Evolutionary conservation across 495 filamentous ascomycete species (phyloP).

Genomic region (Extremus antarcticus): DNA sequence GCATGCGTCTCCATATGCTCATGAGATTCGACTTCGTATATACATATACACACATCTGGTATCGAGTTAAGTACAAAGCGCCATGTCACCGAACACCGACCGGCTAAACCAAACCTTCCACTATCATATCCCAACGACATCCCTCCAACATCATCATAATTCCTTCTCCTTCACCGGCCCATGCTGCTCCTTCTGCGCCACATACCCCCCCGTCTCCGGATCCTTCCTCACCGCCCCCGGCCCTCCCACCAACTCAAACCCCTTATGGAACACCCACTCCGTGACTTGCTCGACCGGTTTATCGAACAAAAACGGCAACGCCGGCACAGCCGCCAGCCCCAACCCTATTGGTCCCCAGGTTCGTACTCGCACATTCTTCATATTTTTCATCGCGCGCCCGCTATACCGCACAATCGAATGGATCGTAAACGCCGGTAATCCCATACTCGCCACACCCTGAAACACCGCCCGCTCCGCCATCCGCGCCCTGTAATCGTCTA

Average conservation of each 20-base stretch:
- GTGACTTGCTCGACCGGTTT: constrained; percentile 83
- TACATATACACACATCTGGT: not conserved
- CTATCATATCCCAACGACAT: not conserved
- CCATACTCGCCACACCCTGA: constrained; percentile 86
- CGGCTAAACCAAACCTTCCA: not conserved
- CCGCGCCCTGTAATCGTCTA: constrained; percentile 84
- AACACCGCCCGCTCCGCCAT: constrained; percentile 87
- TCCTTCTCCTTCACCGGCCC: constrained; percentile 42
- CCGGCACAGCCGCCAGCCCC: constrained; percentile 77
- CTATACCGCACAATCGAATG: constrained; percentile 84
- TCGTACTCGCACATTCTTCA: constrained; percentile 59
- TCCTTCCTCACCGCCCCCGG: constrained; percentile 41
- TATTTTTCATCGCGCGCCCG: constrained; percentile 66
- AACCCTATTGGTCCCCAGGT: constrained; percentile 88
- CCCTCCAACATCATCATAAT: constrained; percentile 14
- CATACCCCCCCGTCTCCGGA: not conserved
- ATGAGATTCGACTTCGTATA: not conserved
- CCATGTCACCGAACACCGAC: not conserved
- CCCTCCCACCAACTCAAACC: constrained; percentile 58
- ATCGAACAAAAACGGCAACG: constrained; percentile 82
- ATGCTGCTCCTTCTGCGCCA: not conserved
- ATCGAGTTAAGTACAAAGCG: not conserved
- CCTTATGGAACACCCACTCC: constrained; percentile 80
- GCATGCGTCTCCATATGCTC: too few species aligned
- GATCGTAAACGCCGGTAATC: constrained; percentile 87